Conservation (phyloP, 768 basidiomycete genomes). For the Hydnum rufescens region DNA sequence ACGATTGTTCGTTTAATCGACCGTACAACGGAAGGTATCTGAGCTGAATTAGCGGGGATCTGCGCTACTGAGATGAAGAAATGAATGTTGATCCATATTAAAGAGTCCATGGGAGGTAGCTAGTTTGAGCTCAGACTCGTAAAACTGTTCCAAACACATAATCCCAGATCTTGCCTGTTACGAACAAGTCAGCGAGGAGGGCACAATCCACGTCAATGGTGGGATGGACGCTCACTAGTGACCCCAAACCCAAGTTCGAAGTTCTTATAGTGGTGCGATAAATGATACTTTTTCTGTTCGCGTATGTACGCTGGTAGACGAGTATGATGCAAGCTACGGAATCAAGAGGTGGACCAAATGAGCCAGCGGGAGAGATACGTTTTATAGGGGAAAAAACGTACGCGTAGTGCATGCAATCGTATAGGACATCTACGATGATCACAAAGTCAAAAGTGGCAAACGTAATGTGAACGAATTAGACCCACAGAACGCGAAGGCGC, state of each 20-base stretch:
- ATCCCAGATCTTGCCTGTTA: conserved; percentile 80
- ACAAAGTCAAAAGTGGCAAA: conserved; percentile 5
- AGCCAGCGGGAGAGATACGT: conserved; percentile 25
- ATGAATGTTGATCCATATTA: too few relatives aligned
- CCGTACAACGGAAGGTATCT: too few relatives aligned
- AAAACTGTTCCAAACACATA: conserved; percentile 71
- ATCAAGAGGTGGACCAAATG: too few relatives aligned
- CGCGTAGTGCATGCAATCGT: conserved; percentile 88
- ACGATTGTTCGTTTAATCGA: too few relatives aligned
- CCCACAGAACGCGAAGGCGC: conserved; percentile 37
- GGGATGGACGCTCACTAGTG: conserved; percentile 38
- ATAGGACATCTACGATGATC: conserved; percentile 39
- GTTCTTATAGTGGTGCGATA: conserved; percentile 97
- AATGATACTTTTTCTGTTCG: conserved; percentile 93
- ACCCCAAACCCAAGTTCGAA: conserved; percentile 96
- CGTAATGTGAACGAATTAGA: not conserved
- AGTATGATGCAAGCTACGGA: conserved; percentile 67
- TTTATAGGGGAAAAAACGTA: conserved; percentile 33
- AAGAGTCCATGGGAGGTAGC: too few relatives aligned
- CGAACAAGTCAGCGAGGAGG: not conserved
- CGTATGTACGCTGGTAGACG: conserved; percentile 67
- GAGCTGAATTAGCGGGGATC: too few relatives aligned
- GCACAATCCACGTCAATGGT: not conserved
- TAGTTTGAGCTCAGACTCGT: conserved; percentile 33
- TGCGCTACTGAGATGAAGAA: too few relatives aligned